Evolutionary conservation across 306 rosid genomes (phyloP).

Genomic region (Pueraria montana): DNA sequence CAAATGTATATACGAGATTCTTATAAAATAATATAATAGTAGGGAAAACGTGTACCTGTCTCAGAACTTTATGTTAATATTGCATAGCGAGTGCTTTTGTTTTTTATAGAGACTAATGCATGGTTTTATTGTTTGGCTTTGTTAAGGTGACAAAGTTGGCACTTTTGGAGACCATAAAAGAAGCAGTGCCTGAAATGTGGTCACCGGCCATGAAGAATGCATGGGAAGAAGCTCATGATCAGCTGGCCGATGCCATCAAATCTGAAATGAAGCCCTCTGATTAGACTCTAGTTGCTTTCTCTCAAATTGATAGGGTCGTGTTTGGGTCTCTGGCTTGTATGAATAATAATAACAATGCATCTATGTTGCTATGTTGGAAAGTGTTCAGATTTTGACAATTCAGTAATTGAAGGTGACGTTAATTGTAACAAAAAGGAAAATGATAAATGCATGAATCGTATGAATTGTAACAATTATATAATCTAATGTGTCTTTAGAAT

Average conservation of each 20-base stretch:
- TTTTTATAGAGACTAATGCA: neutral
- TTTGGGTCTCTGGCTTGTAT: constrained; percentile 19
- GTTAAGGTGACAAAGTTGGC: constrained; percentile 74
- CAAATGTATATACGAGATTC: neutral
- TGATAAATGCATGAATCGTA: neutral
- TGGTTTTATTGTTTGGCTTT: neutral
- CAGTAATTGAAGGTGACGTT: neutral
- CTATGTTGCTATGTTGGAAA: constrained; percentile 15
- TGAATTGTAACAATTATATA: neutral
- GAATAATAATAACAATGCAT: neutral
- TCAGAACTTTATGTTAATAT: neutral
- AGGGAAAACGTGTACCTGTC: neutral
- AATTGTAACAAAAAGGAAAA: neutral
- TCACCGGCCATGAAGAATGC: constrained; percentile 76
- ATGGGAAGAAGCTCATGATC: constrained; percentile 88
- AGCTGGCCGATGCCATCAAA: constrained; percentile 80
- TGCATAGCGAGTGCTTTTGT: too few relatives aligned
- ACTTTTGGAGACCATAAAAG: constrained; percentile 78
- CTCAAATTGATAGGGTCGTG: neutral
- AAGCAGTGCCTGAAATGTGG: constrained; percentile 86
- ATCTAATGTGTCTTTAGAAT: neutral
- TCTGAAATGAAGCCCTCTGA: constrained; percentile 66
- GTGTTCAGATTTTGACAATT: neutral
- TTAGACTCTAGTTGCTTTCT: constrained; percentile 28
- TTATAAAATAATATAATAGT: neutral